These are phyloP conservation scores for Petunia hybrid DNA, from an alignment of 305 asterid genomes.

Conservation along the genomic window DNA sequence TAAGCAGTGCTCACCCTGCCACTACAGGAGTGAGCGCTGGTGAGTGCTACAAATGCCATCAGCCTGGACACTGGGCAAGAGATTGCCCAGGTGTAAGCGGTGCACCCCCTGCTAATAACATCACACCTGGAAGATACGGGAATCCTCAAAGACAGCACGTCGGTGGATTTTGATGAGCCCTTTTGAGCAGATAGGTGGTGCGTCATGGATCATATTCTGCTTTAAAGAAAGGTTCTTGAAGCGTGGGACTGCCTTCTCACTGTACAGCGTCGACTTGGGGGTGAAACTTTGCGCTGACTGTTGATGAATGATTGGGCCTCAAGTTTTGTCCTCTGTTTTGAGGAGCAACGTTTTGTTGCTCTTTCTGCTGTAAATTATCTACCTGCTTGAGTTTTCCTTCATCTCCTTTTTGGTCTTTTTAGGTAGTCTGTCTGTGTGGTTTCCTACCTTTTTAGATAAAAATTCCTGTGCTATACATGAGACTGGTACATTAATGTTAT, in stretches of 20 bases:
- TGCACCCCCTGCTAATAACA: conserved; percentile 58
- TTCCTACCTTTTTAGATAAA: neutral
- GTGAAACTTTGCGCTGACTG: neutral
- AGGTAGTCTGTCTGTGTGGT: neutral
- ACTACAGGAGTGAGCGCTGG: conserved; percentile 48
- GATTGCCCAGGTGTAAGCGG: conserved; percentile 68
- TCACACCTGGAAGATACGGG: conserved; percentile 63
- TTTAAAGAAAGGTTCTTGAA: conserved; percentile 17
- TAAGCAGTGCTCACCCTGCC: too few species aligned
- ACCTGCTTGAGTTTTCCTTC: neutral
- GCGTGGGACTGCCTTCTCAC: neutral
- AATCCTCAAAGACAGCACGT: conserved; percentile 61
- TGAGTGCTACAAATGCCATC: conserved; percentile 84
- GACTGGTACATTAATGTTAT: neutral
- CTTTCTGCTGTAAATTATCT: conserved; percentile 20
- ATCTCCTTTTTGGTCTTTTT: conserved; percentile 16
- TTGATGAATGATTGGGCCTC: neutral
- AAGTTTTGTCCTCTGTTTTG: conserved; percentile 19
- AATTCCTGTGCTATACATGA: neutral
- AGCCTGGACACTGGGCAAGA: conserved; percentile 86
- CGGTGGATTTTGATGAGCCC: conserved; percentile 71
- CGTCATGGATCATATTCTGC: conserved; percentile 13
- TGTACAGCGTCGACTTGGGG: neutral
- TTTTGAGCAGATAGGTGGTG: conserved; percentile 12
- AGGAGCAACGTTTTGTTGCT: conserved; percentile 6